Evolutionary conservation across 192 early-diverging fungal genomes (phyloP).

Genomic region (Ambispora gerdemannii): DNA sequence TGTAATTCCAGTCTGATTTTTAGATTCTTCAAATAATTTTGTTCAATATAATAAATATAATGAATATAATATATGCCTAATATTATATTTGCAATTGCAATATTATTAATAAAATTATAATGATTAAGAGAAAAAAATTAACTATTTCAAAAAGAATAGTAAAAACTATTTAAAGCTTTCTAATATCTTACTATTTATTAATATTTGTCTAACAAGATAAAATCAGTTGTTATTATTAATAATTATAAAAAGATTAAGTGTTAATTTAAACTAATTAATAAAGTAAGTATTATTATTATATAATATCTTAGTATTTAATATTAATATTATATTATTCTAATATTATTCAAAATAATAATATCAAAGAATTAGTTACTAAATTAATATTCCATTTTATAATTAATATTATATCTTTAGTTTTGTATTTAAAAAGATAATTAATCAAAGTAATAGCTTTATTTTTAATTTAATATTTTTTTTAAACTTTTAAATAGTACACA

Average conservation of each 20-base stretch:
- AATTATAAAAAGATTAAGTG: not conserved
- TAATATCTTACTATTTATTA: not conserved
- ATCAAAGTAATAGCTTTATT: not conserved
- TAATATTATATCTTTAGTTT: not conserved
- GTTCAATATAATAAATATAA: not conserved
- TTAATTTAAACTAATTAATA: not conserved
- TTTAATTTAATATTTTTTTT: not conserved
- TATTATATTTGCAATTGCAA: not conserved
- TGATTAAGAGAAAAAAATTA: not conserved
- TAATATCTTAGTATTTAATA: not conserved
- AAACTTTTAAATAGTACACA: too few species aligned
- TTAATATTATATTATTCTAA: not conserved
- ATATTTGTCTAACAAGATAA: not conserved
- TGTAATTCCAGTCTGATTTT: not conserved
- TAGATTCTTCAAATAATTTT: not conserved
- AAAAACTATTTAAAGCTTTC: slow-evolving; percentile 5
- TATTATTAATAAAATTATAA: not conserved
- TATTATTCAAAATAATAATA: not conserved
- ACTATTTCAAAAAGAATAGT: not conserved
- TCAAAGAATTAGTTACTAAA: not conserved
- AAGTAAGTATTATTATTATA: not conserved
- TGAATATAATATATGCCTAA: not conserved
- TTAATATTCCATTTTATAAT: not conserved
- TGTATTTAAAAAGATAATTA: not conserved
- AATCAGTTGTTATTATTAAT: not conserved